These are phyloP conservation scores for Aspergillus pseudonomiae DNA, from an alignment of 2,329 filamentous ascomycete species.

Conservation along the genomic window DNA sequence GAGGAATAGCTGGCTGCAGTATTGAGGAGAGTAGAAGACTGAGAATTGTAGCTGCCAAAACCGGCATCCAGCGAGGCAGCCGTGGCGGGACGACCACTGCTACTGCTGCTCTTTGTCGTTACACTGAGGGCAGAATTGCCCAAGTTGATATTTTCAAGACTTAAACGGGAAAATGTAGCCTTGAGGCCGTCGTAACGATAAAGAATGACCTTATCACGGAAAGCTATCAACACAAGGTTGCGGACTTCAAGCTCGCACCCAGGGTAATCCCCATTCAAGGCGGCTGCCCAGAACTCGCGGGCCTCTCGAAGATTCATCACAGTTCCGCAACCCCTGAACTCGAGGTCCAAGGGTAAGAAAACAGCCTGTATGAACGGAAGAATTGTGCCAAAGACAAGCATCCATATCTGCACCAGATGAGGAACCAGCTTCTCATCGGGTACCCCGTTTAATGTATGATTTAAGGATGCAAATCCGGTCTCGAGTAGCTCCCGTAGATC, in stretches of 20 bases:
- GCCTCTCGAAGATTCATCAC: slow-evolving; percentile 79
- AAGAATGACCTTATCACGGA: slow-evolving; percentile 85
- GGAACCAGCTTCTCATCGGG: slow-evolving; percentile 88
- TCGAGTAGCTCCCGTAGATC: slow-evolving; percentile 64
- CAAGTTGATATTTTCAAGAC: slow-evolving; percentile 73
- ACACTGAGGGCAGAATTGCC: slow-evolving; percentile 47
- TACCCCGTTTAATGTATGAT: slow-evolving; percentile 76
- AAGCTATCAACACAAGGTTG: slow-evolving; percentile 83
- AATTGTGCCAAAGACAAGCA: slow-evolving; percentile 86
- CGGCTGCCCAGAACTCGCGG: slow-evolving; percentile 85
- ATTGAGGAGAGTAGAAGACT: slow-evolving; percentile 77
- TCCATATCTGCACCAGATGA: slow-evolving; percentile 89
- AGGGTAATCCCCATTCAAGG: slow-evolving; percentile 54
- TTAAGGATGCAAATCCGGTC: slow-evolving; percentile 81
- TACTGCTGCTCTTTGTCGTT: slow-evolving; percentile 47
- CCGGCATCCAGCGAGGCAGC: slow-evolving; percentile 74
- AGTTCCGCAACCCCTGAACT: slow-evolving; percentile 82
- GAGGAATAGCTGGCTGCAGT: slow-evolving; percentile 59
- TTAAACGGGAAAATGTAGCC: slow-evolving; percentile 85
- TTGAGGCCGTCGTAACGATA: slow-evolving; percentile 87
- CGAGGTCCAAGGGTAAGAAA: slow-evolving; percentile 88
- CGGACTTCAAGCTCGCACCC: slow-evolving; percentile 76
- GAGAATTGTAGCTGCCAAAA: slow-evolving; percentile 77
- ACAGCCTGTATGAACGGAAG: slow-evolving; percentile 94
- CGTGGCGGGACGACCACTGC: slow-evolving; percentile 66